phyloP scores from a whole-genome alignment of 2,329 filamentous ascomycete genomes.

The Cordyceps militaris region DNA sequence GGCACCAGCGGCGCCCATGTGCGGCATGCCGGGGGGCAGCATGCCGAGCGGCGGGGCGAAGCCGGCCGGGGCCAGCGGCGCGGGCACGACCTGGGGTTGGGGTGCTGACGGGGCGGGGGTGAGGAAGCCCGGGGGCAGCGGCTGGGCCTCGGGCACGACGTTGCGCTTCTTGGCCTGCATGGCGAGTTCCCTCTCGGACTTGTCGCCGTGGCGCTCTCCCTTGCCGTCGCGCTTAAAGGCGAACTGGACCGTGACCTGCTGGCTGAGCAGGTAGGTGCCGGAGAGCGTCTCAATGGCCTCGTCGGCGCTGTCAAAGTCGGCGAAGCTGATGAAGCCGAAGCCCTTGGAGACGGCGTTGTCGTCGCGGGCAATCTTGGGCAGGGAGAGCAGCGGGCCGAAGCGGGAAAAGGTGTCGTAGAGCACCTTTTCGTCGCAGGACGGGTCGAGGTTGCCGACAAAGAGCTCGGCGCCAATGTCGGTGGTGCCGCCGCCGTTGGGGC shows the following conservation, averaged over 20 bases:
- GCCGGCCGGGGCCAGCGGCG: conserved; percentile 19
- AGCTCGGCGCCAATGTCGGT: conserved; percentile 94
- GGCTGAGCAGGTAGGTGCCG: conserved; percentile 93
- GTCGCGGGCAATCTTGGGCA: conserved; percentile 89
- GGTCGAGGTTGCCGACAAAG: conserved; percentile 91
- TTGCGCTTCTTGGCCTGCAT: conserved; percentile 92
- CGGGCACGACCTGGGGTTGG: conserved; percentile 18
- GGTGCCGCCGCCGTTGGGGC: conserved; percentile 84
- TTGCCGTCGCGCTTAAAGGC: conserved; percentile 99
- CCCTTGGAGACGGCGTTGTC: conserved; percentile 85
- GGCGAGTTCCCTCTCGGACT: conserved; percentile 85
- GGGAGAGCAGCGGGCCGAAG: conserved; percentile 76
- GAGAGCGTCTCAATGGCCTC: conserved; percentile 89
- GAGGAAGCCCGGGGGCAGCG: conserved; percentile 68
- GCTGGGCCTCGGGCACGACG: conserved; percentile 72
- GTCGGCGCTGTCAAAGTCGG: conserved; percentile 89
- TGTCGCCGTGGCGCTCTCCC: conserved; percentile 90
- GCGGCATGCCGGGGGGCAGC: conserved; percentile 19
- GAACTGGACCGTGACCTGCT: conserved; percentile 93
- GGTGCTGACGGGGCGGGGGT: conserved; percentile 16
- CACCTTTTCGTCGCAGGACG: conserved; percentile 90
- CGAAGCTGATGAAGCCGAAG: conserved; percentile 92
- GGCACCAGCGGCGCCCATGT: conserved; percentile 15
- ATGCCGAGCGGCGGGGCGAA: conserved; percentile 28
- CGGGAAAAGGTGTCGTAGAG: conserved; percentile 90